Base-by-base conservation (phyloP, 257 asterid species). In the Lycium barbarum region DNA sequence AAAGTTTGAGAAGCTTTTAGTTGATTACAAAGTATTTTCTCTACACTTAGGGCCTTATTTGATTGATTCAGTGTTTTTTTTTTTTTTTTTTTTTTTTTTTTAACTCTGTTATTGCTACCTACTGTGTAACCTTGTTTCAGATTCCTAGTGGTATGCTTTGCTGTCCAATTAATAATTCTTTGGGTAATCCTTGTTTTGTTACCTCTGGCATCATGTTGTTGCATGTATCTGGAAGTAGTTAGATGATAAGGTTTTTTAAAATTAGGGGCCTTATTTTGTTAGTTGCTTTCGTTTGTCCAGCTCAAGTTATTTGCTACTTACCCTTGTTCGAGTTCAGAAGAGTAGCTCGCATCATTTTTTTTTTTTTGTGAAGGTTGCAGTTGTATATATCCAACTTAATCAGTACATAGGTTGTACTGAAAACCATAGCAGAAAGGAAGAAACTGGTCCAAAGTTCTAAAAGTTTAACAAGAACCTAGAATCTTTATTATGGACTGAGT, bases 231-330 rank as follows among this genome's bases (percentile, higher is more conserved):
- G n/a, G 73, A 33, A 33, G 73, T 66, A 45, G 12, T 66, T 66
- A 12, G 43, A 33, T 66, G 45, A 66, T 66, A 33, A 33, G 45
- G 12, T 33, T 33, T 33, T 61, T 65, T 13, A 14, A 33, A 33
- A 22, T 33, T 8, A 33, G n/a, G 72, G 72, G 73, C 45, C 73
- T 66, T 66, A 6, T 66, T 66, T 66, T 66, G 73, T 66, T 66
- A 33, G 73, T 66, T 66, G 18, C n/a, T 6, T 33, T 66, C 1
- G 45, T 66, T 61, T 66, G 45, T 66, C 73, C n/a, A 33, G 12
- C 45, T 33, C 17, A 33, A 66, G 73, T 33, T 33, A 66, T 66
- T 18, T 66, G 40, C 45, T 65, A 33, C 5, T 65, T 26, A 66
- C 12, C 45, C 73, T 66, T 66, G 67, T 61, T 61, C n/a, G 17